phyloP scores from a whole-genome alignment of 805 yeast species.

The Aciculoconidium aculeatum region DNA sequence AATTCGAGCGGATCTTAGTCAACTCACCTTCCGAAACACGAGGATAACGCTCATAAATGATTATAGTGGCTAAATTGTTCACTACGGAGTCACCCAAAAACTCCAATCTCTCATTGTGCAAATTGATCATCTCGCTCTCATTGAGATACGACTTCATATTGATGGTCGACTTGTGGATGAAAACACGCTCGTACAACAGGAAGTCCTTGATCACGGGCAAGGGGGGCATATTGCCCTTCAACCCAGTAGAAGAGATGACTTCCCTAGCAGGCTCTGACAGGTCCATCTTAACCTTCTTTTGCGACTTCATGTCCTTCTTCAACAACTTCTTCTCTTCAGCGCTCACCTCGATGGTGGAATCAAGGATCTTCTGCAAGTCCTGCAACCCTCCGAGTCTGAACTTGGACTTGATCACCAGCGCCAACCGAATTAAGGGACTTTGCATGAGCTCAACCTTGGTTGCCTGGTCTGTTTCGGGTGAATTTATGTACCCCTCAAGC shows the following conservation, averaged over 20 bases:
- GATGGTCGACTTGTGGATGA: constrained; percentile 72
- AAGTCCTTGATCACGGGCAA: constrained; percentile 63
- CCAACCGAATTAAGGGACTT: constrained; percentile 51
- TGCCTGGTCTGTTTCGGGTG: constrained; percentile 33
- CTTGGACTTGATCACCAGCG: constrained; percentile 52
- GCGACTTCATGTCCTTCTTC: constrained; percentile 3
- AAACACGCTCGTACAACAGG: constrained; percentile 60
- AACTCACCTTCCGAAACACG: constrained; percentile 74
- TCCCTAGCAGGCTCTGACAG: too few relatives aligned
- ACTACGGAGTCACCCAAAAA: constrained; percentile 86
- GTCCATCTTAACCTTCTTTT: constrained; percentile 2
- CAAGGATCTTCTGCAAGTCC: constrained; percentile 50
- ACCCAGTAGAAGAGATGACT: constrained; percentile 7
- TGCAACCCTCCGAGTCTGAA: constrained; percentile 43
- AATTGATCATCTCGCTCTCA: constrained; percentile 49
- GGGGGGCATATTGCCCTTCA: constrained; percentile 39
- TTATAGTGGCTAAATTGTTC: constrained; percentile 62
- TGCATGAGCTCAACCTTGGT: constrained; percentile 46
- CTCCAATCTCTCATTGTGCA: constrained; percentile 84
- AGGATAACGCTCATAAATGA: constrained; percentile 64
- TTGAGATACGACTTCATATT: constrained; percentile 52
- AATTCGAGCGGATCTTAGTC: constrained; percentile 59
- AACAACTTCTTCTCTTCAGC: constrained; percentile 10
- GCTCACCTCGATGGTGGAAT: constrained; percentile 27
- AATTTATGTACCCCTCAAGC: constrained; percentile 28